These are phyloP conservation scores for Boeremia exigua DNA, from an alignment of 2,329 filamentous ascomycete species.

Conservation along the genomic window DNA sequence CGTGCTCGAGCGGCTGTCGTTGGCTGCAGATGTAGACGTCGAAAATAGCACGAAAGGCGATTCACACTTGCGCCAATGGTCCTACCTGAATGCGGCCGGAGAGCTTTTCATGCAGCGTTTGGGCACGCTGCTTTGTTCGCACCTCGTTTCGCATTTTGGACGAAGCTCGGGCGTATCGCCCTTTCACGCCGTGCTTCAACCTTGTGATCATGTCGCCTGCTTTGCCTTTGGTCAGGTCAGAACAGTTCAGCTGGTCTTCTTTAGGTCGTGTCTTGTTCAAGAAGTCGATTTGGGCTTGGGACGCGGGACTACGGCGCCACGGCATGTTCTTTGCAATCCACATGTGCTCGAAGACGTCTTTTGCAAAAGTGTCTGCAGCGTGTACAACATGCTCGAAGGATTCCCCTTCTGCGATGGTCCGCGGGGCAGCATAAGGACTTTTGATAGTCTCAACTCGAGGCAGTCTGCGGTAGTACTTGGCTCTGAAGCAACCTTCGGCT, in stretches of 20 bases:
- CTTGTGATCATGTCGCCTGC: conserved; percentile 93
- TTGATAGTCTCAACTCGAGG: conserved; percentile 44
- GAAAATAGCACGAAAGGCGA: too few species aligned
- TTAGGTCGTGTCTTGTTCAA: conserved; percentile 69
- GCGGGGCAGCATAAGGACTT: conserved; percentile 70
- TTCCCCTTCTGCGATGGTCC: conserved; percentile 68
- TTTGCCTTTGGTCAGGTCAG: conserved; percentile 75
- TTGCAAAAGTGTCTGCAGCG: conserved; percentile 82
- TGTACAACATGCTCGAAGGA: conserved; percentile 79
- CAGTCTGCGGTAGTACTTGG: conserved; percentile 53
- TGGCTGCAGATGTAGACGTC: too few species aligned
- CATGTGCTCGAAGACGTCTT: conserved; percentile 66
- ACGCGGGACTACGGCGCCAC: conserved; percentile 75
- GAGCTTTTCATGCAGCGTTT: conserved; percentile 49
- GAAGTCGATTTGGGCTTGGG: conserved; percentile 67
- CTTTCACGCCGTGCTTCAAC: conserved; percentile 78
- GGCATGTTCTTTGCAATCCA: conserved; percentile 70
- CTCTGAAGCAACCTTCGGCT: conserved; percentile 45
- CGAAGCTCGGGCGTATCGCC: conserved; percentile 55
- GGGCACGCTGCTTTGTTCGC: conserved; percentile 55
- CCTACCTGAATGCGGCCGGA: conserved; percentile 58
- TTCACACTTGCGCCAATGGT: conserved; percentile 38
- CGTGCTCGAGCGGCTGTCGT: too few species aligned
- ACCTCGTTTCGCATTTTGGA: conserved; percentile 35
- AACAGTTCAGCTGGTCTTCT: conserved; percentile 60